Evolutionary conservation across 2,329 filamentous ascomycete species (phyloP).

Genomic region (Scedosporium apiospermum): DNA sequence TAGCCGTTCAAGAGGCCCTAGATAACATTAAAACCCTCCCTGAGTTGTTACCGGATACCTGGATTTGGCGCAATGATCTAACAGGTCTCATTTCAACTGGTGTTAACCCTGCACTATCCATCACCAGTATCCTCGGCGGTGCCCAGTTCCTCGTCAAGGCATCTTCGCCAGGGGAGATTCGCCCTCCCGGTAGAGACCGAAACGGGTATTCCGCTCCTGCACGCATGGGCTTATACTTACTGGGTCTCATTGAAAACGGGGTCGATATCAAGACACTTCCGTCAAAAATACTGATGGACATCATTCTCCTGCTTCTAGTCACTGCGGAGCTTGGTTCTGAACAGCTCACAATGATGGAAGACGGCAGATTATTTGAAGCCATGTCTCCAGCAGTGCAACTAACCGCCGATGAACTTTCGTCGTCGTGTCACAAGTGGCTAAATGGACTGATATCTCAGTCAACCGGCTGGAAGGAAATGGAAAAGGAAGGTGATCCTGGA

Average conservation of each 20-base stretch:
- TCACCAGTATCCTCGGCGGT: constrained; percentile 65
- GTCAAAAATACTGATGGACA: constrained; percentile 32
- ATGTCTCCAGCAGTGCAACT: constrained; percentile 15
- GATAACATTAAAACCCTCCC: constrained; percentile 22
- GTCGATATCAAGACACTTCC: constrained; percentile 30
- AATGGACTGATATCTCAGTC: constrained; percentile 9
- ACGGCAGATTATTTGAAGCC: constrained; percentile 25
- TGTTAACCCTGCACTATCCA: constrained; percentile 56
- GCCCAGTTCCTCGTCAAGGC: constrained; percentile 52
- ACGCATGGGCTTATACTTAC: constrained; percentile 64
- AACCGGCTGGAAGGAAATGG: constrained; percentile 11
- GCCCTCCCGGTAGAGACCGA: constrained; percentile 45
- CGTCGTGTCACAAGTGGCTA: constrained; percentile 28
- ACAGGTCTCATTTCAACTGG: constrained; percentile 36
- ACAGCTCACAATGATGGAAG: constrained; percentile 36
- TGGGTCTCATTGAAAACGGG: constrained; percentile 41
- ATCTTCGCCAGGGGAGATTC: constrained; percentile 11
- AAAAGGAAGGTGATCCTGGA: not conserved
- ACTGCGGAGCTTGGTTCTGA: constrained; percentile 43
- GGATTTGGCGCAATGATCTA: constrained; percentile 58
- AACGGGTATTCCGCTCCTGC: constrained; percentile 64
- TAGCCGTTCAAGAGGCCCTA: constrained; percentile 30
- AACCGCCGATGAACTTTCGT: constrained; percentile 34
- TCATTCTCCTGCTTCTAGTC: constrained; percentile 41
- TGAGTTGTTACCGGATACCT: constrained; percentile 52